Evolutionary conservation across 805 yeast species (phyloP), one percentile per base, ranked within the genome.

Genomic region (Kodamaea hsintzibuensis): DNA sequence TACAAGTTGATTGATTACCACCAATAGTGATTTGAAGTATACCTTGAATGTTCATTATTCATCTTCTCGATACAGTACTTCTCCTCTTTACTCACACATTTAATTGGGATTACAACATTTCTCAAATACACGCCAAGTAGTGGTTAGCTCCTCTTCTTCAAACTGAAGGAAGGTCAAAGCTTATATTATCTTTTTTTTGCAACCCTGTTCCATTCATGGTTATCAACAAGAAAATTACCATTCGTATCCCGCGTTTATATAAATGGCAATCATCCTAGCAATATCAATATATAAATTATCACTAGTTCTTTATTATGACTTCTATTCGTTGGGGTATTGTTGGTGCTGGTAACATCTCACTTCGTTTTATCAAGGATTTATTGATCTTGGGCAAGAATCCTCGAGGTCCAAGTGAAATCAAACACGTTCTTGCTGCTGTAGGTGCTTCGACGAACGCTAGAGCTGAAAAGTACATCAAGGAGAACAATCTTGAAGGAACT

Each of bases 331-430:
- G 83, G 82, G 83, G 82, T 22, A 77, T 79, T 25, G 67, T 79
- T 42, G 82, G 82, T 18, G 77, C 81, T 19, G 83, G 83, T 14
- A 71, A 73, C 62, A 79, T 79, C 55, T 74, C 81, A n/a, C 67
- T 68, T 35, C 74, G 73, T 60, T 78, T 79, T 57, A 78, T 69
- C 3, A 62, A 66, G 42, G 83, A 79, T 51, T 58, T 75, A 47
- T 52, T 68, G 10, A 49, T 69, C 19, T 53, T 60, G 19, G 53
- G 57, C 37, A 57, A 63, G 56, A 66, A 70, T 55, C 59, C 61
- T 8, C 51, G 58, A 4, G 57, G 63, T 8, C 61, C 63, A 22
- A 39, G 69, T 54, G 60, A 62, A 30, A 38, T 69, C 53, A 61
- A 62, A 25, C 80, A 76, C 59, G 59, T 69, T 35, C 59, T 79